Evolutionary conservation across 805 yeast genomes (phyloP).

Genomic region (Wickerhamomyces strasburgensis): DNA sequence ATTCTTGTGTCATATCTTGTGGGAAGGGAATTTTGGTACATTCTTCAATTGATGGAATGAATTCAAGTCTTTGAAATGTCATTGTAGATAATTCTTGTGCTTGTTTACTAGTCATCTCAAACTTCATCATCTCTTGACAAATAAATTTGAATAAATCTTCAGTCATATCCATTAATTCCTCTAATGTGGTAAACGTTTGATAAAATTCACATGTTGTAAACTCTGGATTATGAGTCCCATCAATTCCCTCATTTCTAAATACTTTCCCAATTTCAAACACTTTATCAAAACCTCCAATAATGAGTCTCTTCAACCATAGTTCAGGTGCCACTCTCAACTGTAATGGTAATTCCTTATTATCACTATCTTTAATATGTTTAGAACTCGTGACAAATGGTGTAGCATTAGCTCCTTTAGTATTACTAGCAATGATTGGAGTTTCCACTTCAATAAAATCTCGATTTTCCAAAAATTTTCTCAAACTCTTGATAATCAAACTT

Average conservation of each 20-base stretch:
- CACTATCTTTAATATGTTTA: slow-evolving; percentile 27
- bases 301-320: slow-evolving; percentile 80
- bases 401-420: slow-evolving; percentile 89
- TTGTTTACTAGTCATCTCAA: slow-evolving; percentile 9
- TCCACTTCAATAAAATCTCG: slow-evolving; percentile 73
- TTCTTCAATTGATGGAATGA: slow-evolving; percentile 56
- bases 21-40: slow-evolving; percentile 51
- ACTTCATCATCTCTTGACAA: slow-evolving; percentile 26
- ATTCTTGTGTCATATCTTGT: slow-evolving; percentile 31
- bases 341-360: slow-evolving; percentile 29
- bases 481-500: slow-evolving; percentile 45
- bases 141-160: slow-evolving; percentile 49
- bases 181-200: slow-evolving; percentile 61
- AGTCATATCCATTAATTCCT: slow-evolving; percentile 61
- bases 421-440: slow-evolving; percentile 74
- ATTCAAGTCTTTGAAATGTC: slow-evolving; percentile 49
- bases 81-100: slow-evolving; percentile 1
- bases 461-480: slow-evolving; percentile 52
- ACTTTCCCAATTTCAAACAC: slow-evolving; percentile 82
- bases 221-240: slow-evolving; percentile 90
- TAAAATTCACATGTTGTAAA: slow-evolving; percentile 89
- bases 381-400: slow-evolving; percentile 68
- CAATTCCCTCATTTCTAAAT: slow-evolving; percentile 92
- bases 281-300: slow-evolving; percentile 80
- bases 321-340: slow-evolving; percentile 91